Evolutionary conservation across 2,329 filamentous ascomycete genomes (phyloP).

Genomic region (Acephala macrosclerotiorum): DNA sequence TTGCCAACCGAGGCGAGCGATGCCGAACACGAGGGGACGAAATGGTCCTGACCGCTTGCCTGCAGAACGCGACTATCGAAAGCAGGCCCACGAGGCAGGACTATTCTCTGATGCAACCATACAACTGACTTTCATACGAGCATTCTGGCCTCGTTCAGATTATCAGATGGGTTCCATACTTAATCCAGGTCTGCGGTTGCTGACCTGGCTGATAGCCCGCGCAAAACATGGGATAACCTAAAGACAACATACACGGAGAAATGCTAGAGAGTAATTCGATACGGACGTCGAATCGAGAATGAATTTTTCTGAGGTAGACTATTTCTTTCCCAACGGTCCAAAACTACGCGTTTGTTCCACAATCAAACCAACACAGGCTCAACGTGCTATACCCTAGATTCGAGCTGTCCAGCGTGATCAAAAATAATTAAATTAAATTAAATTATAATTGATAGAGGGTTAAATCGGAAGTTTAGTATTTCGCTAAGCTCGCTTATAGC

Average conservation of each 20-base stretch:
- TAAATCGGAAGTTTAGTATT: no score
- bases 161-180: not conserved
- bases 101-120: not conserved
- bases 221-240: not conserved
- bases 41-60: not conserved
- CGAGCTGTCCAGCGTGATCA: no score
- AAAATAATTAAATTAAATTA: no score
- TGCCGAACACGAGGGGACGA: not conserved
- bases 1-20: not conserved
- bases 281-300: not conserved
- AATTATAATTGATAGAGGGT: no score
- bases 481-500: no score
- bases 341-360: not conserved
- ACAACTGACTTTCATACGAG: not conserved
- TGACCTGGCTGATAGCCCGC: slow-evolving; percentile 1
- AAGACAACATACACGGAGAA: not conserved
- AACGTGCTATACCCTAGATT: not conserved
- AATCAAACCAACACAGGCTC: no score
- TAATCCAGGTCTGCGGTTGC: not conserved
- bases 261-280: not conserved
- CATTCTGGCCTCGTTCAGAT: not conserved
- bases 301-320: not conserved
- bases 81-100: not conserved
- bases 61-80: slow-evolving; percentile 3
- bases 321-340: not conserved